Base-by-base conservation (phyloP, 2,329 filamentous ascomycete genomes). In the Fusarium sp. region DNA sequence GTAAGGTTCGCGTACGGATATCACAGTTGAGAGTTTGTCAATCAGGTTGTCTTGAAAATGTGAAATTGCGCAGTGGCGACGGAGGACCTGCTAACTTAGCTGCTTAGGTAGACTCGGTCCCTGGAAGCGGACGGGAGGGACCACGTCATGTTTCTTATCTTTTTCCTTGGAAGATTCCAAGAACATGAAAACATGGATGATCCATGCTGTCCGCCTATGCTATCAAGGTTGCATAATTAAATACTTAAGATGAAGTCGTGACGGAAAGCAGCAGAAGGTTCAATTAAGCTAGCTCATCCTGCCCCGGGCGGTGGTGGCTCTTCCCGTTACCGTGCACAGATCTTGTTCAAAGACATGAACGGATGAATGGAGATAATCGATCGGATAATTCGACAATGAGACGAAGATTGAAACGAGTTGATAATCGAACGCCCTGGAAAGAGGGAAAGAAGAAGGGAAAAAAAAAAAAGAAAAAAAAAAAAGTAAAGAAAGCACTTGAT, bases 221-320 rank as follows among this genome's bases (percentile, higher is more conserved):
- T n/a, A 42, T 18, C 41, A 43, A 52, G 16, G 16, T 43, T 52
- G 35, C 26, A 52, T 52, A 52, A 29, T 23, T 26, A 49, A 52
- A 24, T 6, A 16, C 21, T 23, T 43, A 20, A 52, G 24, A 23
- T 43, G 20, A 29, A 52, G 35, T 26, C 11, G 31, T 15, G 18
- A 35, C 39, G 39, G 21, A 20, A 33, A 41, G 41, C 29, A 39
- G 21, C 8, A n/a, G 16, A 28, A 59, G 33, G 35, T 21, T 42
- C 47, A n/a, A 28, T 15, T 37, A 35, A 44, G 42, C 31, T 38
- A 49, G 52, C 42, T 16, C 8, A 15, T 44, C 31, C 16, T 56
- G 24, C 7, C 31, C 47, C 48, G 55, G n/a, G 47, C n/a, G 55
- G 47, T 47, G 43, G 38, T 54, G 55, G 37, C 37, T 42, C 47